These are phyloP conservation scores for Tubosaeta brunneosetosa DNA, from an alignment of 768 basidiomycete genomes.

Conservation along the genomic window DNA sequence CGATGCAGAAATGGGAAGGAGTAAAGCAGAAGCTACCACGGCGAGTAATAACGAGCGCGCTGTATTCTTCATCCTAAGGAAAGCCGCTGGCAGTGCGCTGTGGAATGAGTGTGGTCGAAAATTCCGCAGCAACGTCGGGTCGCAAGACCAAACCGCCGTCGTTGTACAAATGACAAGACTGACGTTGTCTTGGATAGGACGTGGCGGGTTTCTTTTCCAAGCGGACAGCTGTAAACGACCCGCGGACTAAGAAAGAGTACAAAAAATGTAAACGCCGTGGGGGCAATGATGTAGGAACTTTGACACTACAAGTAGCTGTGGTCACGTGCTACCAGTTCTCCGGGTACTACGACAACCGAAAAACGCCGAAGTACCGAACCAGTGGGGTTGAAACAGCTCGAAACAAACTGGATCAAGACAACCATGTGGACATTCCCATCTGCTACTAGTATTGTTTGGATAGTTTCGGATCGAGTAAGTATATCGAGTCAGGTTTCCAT, in stretches of 20 bases:
- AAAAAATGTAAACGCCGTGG: constrained; percentile 6
- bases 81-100: constrained; percentile 6
- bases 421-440: neutral
- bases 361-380: neutral
- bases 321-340: constrained; percentile 19
- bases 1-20: constrained; percentile 24
- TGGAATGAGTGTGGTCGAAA: constrained; percentile 23
- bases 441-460: neutral
- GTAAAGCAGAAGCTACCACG: constrained; percentile 21
- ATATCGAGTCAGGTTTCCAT: constrained; percentile 1
- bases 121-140: constrained; percentile 21
- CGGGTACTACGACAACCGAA: neutral
- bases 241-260: too few species aligned
- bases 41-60: constrained; percentile 26
- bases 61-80: constrained; percentile 22
- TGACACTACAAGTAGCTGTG: constrained; percentile 15
- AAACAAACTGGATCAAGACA: neutral
- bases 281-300: constrained; percentile 18
- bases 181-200: neutral
- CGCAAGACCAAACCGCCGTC: constrained; percentile 9
- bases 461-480: neutral
- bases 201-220: neutral
- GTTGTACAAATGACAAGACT: constrained; percentile 5
- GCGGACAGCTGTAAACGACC: neutral
- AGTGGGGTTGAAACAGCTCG: neutral